Conservation (phyloP, 495 filamentous ascomycete genomes). For the Cercophora samala region DNA sequence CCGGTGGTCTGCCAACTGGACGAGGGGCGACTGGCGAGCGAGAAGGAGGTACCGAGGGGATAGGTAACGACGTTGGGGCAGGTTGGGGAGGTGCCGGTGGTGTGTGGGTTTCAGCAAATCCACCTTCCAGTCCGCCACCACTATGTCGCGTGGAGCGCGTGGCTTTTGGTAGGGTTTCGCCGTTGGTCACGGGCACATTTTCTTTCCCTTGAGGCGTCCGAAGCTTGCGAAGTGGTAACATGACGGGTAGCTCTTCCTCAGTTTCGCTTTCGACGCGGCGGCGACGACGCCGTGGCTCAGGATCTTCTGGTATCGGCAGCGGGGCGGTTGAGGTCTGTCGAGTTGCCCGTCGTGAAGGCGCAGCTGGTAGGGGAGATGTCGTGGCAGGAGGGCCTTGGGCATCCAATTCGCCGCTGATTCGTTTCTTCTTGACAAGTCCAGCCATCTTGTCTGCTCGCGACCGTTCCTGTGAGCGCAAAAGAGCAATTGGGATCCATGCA, state of each 20-base stretch:
- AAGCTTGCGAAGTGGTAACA: neutral
- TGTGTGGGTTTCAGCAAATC: neutral
- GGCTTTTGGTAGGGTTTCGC: neutral
- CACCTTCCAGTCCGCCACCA: slow-evolving; percentile 12
- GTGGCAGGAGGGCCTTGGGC: neutral
- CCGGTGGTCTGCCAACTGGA: neutral
- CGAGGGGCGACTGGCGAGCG: neutral
- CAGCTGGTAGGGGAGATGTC: slow-evolving; percentile 6
- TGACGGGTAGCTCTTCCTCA: slow-evolving; percentile 13
- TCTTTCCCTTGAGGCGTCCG: slow-evolving; percentile 28
- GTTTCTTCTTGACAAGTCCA: neutral
- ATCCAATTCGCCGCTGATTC: neutral
- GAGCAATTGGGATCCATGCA: neutral
- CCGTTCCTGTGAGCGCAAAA: too few relatives aligned
- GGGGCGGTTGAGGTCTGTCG: slow-evolving; percentile 40
- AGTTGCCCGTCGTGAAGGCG: slow-evolving; percentile 40
- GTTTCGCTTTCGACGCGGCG: slow-evolving; percentile 30
- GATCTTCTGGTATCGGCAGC: slow-evolving; percentile 29
- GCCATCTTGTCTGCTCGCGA: neutral
- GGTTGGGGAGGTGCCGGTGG: slow-evolving; percentile 1
- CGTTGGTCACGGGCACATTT: slow-evolving; percentile 26
- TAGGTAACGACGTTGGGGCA: neutral
- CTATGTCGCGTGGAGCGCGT: slow-evolving; percentile 26
- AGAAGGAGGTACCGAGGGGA: neutral
- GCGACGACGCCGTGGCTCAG: slow-evolving; percentile 38